A percentile compares a stretch with the other conserved stretches of the same genome.
These are phyloP conservation scores for Licmophora abbreviata DNA, from an alignment of 108 stramenopile species.

Conservation along the genomic window DNA sequence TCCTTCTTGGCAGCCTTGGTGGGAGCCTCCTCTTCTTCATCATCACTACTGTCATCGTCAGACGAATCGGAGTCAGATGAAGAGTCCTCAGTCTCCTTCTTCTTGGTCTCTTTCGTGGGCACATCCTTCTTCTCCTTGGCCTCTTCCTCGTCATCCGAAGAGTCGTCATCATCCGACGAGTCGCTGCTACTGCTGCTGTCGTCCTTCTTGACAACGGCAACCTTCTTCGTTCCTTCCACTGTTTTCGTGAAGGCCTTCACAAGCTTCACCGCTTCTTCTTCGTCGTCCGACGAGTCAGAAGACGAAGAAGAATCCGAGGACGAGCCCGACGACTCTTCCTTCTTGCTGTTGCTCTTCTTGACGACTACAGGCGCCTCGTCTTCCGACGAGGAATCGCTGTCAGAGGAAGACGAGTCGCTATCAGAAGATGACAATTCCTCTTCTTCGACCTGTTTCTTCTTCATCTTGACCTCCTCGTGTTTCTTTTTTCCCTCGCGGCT, in stretches of 20 bases:
- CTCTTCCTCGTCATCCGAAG: conserved; percentile 29
- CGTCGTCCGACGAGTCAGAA: conserved; percentile 20
- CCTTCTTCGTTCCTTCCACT: conserved; percentile 8
- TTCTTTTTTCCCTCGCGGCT: too few species aligned
- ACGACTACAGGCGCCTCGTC: conserved; percentile 5
- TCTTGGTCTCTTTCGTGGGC: conserved; percentile 10
- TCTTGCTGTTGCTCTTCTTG: conserved; percentile 16
- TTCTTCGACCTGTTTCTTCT: too few species aligned
- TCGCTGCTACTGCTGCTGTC: conserved; percentile 12
- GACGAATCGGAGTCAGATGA: conserved; percentile 14
- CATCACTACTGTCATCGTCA: conserved; percentile 19
- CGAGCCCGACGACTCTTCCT: conserved; percentile 15
- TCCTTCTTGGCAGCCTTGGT: conserved; percentile 11
- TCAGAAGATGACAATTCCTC: too few species aligned
- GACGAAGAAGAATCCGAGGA: conserved; percentile 11
- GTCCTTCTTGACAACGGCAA: conserved; percentile 23
- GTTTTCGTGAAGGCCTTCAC: conserved; percentile 14
- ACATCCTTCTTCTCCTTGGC: conserved; percentile 17
- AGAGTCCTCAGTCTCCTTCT: conserved; percentile 22
- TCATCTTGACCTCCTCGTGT: too few species aligned
- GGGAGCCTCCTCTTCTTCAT: conserved; percentile 13
- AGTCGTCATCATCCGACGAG: conserved; percentile 13
- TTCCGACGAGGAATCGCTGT: conserved; percentile 5
- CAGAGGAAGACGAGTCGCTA: conserved; percentile 3
- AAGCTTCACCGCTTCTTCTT: conserved; percentile 23